phyloP scores from a whole-genome alignment of 176 grass and related monocot species.

The Phragmites australis region DNA sequence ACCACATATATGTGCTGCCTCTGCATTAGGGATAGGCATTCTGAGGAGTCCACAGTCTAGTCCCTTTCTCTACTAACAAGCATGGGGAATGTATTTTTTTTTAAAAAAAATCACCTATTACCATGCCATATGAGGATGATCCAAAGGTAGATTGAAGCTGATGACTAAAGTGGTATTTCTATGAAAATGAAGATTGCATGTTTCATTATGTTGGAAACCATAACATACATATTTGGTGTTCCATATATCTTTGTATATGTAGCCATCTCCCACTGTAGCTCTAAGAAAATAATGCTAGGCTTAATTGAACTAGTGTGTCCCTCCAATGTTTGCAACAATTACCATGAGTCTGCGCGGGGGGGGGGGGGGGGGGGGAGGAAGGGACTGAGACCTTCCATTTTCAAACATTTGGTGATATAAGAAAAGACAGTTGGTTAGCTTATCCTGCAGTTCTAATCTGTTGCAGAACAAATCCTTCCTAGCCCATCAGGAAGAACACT shows the following conservation, averaged over 20 bases:
- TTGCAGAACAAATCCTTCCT: not conserved
- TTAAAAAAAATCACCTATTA: not conserved
- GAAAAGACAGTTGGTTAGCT: not conserved
- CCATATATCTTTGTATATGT: not conserved
- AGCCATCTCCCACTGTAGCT: not conserved
- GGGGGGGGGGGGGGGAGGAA: too few species aligned
- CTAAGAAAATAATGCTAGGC: not conserved
- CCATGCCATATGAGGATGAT: not conserved
- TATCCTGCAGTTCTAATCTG: not conserved
- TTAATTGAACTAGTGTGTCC: not conserved
- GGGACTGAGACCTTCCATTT: not conserved
- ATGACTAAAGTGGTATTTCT: not conserved
- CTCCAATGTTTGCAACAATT: not conserved
- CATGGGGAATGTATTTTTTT: not conserved
- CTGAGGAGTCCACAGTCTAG: not conserved
- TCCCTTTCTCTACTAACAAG: not conserved
- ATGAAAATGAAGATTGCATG: not conserved
- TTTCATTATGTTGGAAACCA: not conserved
- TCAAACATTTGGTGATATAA: too few species aligned
- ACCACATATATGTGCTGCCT: too few species aligned
- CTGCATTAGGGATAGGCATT: not conserved
- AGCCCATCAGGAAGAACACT: not conserved
- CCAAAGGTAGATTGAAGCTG: not conserved
- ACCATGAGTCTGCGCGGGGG: not conserved
- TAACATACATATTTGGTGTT: not conserved